Conservation (phyloP, 2,329 filamentous ascomycete genomes). For the Calonectria crousiana region DNA sequence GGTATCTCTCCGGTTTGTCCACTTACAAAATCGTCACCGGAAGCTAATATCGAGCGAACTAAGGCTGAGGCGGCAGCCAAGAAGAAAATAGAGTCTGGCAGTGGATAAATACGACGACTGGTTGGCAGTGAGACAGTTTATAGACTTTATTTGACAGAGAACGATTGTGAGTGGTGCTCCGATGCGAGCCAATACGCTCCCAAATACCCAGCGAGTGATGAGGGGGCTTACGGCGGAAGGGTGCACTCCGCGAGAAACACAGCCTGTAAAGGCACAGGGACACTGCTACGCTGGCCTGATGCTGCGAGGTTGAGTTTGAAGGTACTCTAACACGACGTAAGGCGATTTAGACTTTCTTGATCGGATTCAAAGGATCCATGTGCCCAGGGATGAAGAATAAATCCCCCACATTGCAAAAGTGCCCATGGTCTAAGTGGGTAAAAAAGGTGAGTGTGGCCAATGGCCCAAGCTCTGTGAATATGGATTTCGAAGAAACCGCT, state of each 20-base stretch:
- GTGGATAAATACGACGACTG: background rate
- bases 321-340: conserved; percentile 12
- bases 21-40: background rate
- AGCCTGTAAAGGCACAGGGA: background rate
- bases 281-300: background rate
- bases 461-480: background rate
- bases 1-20: background rate
- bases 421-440: background rate
- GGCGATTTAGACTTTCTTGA: conserved; percentile 24
- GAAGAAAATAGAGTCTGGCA: background rate
- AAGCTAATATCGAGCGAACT: background rate
- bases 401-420: conserved; percentile 18
- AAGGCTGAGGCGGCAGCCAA: conserved; percentile 7
- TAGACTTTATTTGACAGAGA: background rate
- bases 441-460: background rate
- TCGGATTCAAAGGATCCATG: conserved; percentile 15
- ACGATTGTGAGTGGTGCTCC: background rate
- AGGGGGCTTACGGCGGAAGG: background rate
- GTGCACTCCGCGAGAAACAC: background rate
- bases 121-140: background rate
- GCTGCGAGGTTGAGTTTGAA: conserved; percentile 10
- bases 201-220: background rate
- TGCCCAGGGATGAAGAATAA: background rate
- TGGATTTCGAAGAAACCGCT: background rate
- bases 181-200: background rate